Evolutionary conservation across 1,284 basidiomycete genomes (phyloP), one percentile per base, ranked within the genome.

Genomic region (Testicularia cyperi): DNA sequence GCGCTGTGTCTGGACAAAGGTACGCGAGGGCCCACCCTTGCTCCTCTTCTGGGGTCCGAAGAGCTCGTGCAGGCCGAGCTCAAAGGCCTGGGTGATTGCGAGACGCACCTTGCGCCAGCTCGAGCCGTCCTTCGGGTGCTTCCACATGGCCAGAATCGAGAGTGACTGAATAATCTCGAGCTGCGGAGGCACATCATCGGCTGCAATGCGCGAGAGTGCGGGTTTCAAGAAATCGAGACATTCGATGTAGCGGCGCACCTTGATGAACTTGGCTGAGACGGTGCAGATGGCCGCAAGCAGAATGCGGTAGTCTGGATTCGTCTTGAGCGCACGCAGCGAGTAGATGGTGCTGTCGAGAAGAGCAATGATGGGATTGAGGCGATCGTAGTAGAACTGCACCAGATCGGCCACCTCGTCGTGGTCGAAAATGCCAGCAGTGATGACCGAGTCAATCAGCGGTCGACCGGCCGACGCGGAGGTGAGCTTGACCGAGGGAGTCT

Each of bases 61-160:
- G 20, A 63, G 58, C 39, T 63, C 58, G 39, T 63, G 58, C 53
- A 79, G 57, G 7, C 73, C 69, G n/a, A 79, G 56, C 53, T 78
- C 74, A 34, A 76, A 75, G 6, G 75, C 78, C 49, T 78, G 74
- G 14, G 78, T 72, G 34, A 63, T 64, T 16, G 62, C 67, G 22
- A 58, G 26, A 8, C 78, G 75, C 3, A 78, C 65, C 44, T 75
- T 72, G 24, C 77, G 56, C 77, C 78, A 79, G 15, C 68, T 67
- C 19, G 74, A 74, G 9, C 68, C 66, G 39, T 79, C 78, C 33
- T 72, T 70, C 13, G 77, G 70, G 33, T 77, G 87, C 77, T 83
- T 86, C 89, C 89, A 91, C 77, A 90, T 90, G 27, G 85, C 88
- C 44, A 90, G 80, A 65, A 88, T 88, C 9, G 86, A 85, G 74